Evolutionary conservation across 2,329 filamentous ascomycete genomes (phyloP), one percentile per base, ranked within the genome.

Genomic region (Aspergillus melleus): DNA sequence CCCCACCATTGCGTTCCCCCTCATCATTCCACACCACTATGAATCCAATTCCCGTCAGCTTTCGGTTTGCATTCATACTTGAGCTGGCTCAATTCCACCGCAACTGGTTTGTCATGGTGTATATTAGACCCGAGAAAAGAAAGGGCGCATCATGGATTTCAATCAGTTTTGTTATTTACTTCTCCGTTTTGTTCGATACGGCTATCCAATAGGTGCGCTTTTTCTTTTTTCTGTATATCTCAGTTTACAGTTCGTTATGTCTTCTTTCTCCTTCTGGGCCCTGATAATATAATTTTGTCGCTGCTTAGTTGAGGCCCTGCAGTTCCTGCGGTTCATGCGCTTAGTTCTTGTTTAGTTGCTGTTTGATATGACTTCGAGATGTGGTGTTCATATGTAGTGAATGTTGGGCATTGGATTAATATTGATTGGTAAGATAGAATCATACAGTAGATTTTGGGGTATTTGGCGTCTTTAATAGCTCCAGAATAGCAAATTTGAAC

Each of bases 41-140:
- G 54, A 53, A 50, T 59, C 44, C 49, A 55, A 49, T 55, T 52
- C 47, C 19, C 60, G 57, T 61, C 55, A 61, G 57, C 49, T 60
- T 65, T 61, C 59, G 58, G 63, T 61, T 54, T 65, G 62, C 62
- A 66, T 63, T 58, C 54, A 54, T 47, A 47, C 9, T 55, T 63
- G 63, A 62, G 63, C 64, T 63, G 61, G 57, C 65, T 68, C 65
- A 42, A 59, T 63, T 58, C 52, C 59, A 54, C 55, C 57, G 60
- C 55, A 64, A 51, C 57, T 61, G 56, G 51, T 64, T 67, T 61
- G 64, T 67, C 66, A 64, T 69, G 62, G 55, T 73, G 69, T 72
- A 72, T 64, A 67, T 64, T 70, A 71, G 62, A 71, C 59, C 55
- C 50, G 59, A 66, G 58, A 55, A 58, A 55, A 59, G 57, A 58